Evolutionary conservation across 371 early-diverging fungal species (phyloP), one percentile per base, ranked within the genome.

Genomic region (Rhizopus microsporus): DNA sequence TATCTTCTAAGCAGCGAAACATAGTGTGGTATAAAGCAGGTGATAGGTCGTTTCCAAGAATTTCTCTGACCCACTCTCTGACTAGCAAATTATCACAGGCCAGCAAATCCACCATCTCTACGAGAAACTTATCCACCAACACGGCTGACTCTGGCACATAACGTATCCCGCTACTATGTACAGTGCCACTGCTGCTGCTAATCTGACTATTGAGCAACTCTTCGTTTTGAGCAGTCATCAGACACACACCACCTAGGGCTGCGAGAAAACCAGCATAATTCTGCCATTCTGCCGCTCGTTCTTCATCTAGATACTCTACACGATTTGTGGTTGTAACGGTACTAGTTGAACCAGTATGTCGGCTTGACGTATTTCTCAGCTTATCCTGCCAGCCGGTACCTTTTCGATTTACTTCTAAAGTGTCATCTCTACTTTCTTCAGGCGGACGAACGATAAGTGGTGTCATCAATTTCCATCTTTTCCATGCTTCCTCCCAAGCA

Each of bases 31-130:
- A 92, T 33, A 93, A 69, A 5, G 85, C 82, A 6, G 88, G 87
- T 44, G 84, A 86, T 12, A 94, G 77, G 60, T 96, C 95, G 32
- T 82, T 80, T 17, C 93, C 93, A 13, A 94, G 75, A 4, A 90
- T 87, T 47, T 94, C 93, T 52, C 89, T 89, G 29, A 88, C 90
- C 51, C 82, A 86, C 75, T 96, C 95, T 9, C 95, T 87, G 10
- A 93, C 85, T 63, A 89, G 77, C 15, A 88, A 82, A 56, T 90
- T 88, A 47, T 94, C 93, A 9, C 84, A 88, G 0, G 89, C 83
- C 29, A 94, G 66, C 52, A 95, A 78, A 45, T 89, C 88, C 0
- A 94, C 88, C 74, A 94, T 82, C 54, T 93, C 92, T 54, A 79
- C 72, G 54, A 93, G 76, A 63, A 91, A 96, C 23, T 83, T 80